Base-by-base conservation (phyloP, 179 eudicot species). In the Patellifolia procumbens region DNA sequence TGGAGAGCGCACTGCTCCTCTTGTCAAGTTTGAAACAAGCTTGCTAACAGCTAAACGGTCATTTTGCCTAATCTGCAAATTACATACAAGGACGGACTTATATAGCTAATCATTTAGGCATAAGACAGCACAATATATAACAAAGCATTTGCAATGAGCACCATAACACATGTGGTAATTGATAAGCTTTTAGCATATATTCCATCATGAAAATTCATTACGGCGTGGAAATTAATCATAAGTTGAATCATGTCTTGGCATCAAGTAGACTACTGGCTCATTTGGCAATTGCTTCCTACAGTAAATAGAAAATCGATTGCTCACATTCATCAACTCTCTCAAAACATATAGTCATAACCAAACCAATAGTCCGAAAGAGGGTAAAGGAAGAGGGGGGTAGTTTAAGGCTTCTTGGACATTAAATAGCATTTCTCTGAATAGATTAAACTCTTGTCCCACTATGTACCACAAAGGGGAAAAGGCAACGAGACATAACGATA, bases 31-130 rank as follows among this genome's bases (percentile, higher is more conserved):
- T 64, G 97, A 87, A 65, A 92, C 97, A 81, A 92, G 89, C 85
- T 92, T 94, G 92, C 90, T 94, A 59, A 94, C 94, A 77, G 98
- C 98, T 85, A 92, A 82, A 62, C 98, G 90, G 70, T 94, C 98
- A 86, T 94, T 94, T 83, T 92, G 98, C 65, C 98, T 87, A 70
- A 94, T 89, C 98, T 94, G 88, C 67, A 78, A 53, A 43, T 35
- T 28, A n/a, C 75, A 77, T 67, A 81, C 49, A 45, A 39, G 39
- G 17, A 68, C 12, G 12, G 55, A 59, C 35, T 35, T 61, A 32
- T 29, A 22, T 51, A 46, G 34, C 49, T 60, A 61, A 10, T 4
- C 55, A 24, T 37, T 63, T 24, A 10, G 28, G 49, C 43, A 58
- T 22, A 60, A 29, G n/a, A 26, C 49, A 26, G 28, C 56, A 74